These are phyloP conservation scores for Ophiostoma quercus DNA, from an alignment of 2,329 filamentous ascomycete species.

Conservation along the genomic window DNA sequence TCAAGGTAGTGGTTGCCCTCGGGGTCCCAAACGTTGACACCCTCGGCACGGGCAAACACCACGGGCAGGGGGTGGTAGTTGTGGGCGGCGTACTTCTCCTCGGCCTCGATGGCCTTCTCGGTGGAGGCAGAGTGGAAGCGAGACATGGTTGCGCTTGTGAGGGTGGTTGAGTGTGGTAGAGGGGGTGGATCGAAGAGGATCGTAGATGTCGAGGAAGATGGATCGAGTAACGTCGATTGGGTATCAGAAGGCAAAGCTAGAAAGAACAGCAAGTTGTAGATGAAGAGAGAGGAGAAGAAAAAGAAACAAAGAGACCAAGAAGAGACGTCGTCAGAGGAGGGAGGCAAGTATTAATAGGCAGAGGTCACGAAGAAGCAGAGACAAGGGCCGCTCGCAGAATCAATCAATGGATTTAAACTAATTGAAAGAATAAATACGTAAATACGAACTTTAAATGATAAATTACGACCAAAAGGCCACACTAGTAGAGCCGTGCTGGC, in stretches of 20 bases:
- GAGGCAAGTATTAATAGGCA: conserved; percentile 8
- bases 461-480: neutral
- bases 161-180: neutral
- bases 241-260: conserved; percentile 12
- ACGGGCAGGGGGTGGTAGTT: conserved; percentile 98
- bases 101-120: conserved; percentile 68
- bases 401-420: neutral
- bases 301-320: neutral
- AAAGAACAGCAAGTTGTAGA: neutral
- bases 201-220: neutral
- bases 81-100: conserved; percentile 85
- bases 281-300: neutral
- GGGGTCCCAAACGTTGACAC: conserved; percentile 91
- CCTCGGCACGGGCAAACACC: conserved; percentile 80
- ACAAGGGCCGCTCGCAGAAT: neutral
- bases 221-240: conserved; percentile 1
- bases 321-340: neutral
- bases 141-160: conserved; percentile 32
- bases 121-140: conserved; percentile 73
- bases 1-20: conserved; percentile 94
- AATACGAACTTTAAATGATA: neutral
- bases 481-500: conserved; percentile 9
- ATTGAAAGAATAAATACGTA: neutral
- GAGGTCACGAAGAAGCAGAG: neutral
- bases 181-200: neutral